These are phyloP conservation scores for Starmera stellimalicola DNA, from an alignment of 1,139 yeast genomes.

Conservation along the genomic window DNA sequence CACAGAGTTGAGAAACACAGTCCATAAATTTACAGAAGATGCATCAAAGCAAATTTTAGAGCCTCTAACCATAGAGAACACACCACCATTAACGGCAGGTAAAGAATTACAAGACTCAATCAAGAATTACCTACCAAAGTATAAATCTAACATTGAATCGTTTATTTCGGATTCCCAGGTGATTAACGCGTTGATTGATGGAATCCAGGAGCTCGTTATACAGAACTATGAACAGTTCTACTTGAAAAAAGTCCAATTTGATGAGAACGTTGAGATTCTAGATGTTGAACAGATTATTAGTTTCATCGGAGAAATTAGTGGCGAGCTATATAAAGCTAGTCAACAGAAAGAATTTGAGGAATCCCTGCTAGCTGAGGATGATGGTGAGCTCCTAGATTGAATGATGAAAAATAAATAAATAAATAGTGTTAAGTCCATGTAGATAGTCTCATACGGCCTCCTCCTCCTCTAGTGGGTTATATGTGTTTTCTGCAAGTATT, in stretches of 20 bases:
- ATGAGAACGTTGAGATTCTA: constrained; percentile 32
- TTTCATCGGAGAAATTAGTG: constrained; percentile 36
- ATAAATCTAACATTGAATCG: constrained; percentile 38
- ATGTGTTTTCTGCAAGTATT: constrained; percentile 71
- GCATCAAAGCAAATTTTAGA: constrained; percentile 27
- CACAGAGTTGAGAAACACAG: constrained; percentile 59
- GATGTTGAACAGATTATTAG: constrained; percentile 49
- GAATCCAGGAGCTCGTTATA: constrained; percentile 46
- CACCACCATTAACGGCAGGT: constrained; percentile 22
- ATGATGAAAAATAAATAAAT: no score
- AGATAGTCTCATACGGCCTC: constrained; percentile 22
- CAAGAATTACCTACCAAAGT: constrained; percentile 43
- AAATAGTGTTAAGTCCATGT: no score
- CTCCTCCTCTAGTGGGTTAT: constrained; percentile 75
- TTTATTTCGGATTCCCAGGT: constrained; percentile 39
- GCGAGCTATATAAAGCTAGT: constrained; percentile 20
- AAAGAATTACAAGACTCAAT: constrained; percentile 41
- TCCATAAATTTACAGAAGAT: constrained; percentile 49
- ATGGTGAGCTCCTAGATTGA: no score
- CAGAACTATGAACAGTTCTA: constrained; percentile 39
- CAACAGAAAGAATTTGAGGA: constrained; percentile 2
- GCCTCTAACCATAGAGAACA: constrained; percentile 9
- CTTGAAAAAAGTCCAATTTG: constrained; percentile 18
- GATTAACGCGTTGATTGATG: constrained; percentile 42
- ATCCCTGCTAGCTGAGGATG: no score